These are phyloP conservation scores for Pyrenochaeta sp. DNA, from an alignment of 2,329 filamentous ascomycete species.

Conservation along the genomic window DNA sequence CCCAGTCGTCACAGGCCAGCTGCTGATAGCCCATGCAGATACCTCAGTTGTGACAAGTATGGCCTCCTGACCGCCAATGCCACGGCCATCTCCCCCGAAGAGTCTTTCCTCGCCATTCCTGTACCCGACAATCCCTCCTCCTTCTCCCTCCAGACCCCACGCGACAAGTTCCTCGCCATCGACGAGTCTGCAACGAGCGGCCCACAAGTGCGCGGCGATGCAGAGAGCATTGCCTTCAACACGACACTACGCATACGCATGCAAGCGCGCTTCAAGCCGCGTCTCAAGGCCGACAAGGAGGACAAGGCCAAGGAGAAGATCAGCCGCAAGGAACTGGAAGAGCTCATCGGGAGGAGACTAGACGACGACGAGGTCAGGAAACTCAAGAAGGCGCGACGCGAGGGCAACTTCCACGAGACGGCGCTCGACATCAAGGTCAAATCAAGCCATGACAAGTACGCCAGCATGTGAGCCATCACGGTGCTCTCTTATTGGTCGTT, in stretches of 20 bases:
- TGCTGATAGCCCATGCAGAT: slow-evolving; percentile 60
- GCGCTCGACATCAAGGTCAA: slow-evolving; percentile 89
- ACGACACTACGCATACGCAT: slow-evolving; percentile 85
- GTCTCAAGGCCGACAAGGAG: slow-evolving; percentile 79
- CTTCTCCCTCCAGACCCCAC: slow-evolving; percentile 77
- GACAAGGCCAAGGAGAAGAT: slow-evolving; percentile 87
- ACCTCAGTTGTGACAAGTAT: slow-evolving; percentile 84
- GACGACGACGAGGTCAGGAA: slow-evolving; percentile 86
- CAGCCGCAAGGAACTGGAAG: slow-evolving; percentile 83
- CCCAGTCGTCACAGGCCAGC: too few relatives aligned
- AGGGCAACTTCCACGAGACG: slow-evolving; percentile 90
- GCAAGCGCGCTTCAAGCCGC: slow-evolving; percentile 94
- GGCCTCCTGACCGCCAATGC: slow-evolving; percentile 79
- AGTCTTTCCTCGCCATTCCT: slow-evolving; percentile 77
- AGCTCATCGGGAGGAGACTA: slow-evolving; percentile 76
- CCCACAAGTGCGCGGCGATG: slow-evolving; percentile 80
- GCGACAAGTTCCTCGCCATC: slow-evolving; percentile 74
- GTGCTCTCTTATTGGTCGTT: not conserved
- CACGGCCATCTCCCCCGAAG: slow-evolving; percentile 83
- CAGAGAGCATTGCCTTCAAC: slow-evolving; percentile 70
- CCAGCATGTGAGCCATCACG: slow-evolving; percentile 26
- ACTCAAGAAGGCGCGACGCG: slow-evolving; percentile 81
- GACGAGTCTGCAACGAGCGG: slow-evolving; percentile 48
- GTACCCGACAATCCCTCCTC: slow-evolving; percentile 71
- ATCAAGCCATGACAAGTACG: slow-evolving; percentile 69